A percentile compares a stretch with the other conserved stretches of the same genome.
Conservation (phyloP, 2,329 filamentous ascomycete species). For the Cordyceps tenuipes region DNA sequence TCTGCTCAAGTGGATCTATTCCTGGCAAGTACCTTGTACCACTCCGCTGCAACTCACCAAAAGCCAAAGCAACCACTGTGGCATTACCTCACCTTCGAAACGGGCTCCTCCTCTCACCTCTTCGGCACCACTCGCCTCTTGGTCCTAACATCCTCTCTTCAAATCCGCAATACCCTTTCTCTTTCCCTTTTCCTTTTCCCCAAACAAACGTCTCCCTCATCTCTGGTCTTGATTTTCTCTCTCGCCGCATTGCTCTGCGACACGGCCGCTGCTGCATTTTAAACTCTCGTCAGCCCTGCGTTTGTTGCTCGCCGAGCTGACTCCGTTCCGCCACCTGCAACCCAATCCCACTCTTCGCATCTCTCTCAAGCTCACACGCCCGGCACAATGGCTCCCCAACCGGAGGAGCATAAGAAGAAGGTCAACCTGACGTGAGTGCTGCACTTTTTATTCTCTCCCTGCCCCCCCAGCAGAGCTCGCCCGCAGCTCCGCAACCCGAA, state of each 20-base stretch:
- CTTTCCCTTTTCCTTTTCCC: neutral
- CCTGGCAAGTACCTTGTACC: conserved; percentile 10
- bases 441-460: neutral
- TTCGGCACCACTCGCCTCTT: conserved; percentile 12
- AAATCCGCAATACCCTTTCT: conserved; percentile 1
- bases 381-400: conserved; percentile 62
- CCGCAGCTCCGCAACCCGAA: neutral
- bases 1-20: neutral
- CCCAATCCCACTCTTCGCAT: conserved; percentile 18
- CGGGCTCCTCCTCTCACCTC: conserved; percentile 10
- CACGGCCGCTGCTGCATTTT: neutral
- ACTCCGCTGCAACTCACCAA: neutral
- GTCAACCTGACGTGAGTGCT: conserved; percentile 67
- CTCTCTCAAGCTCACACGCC: conserved; percentile 14
- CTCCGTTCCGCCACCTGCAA: conserved; percentile 18
- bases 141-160: conserved; percentile 8
- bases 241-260: conserved; percentile 3
- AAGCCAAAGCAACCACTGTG: conserved; percentile 11
- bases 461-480: neutral
- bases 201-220: neutral
- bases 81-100: conserved; percentile 12
- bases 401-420: conserved; percentile 68
- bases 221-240: neutral
- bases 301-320: conserved; percentile 6
- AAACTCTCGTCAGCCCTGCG: conserved; percentile 1